Conservation (phyloP, 1,284 basidiomycete genomes). For the Marasmius oreades region DNA sequence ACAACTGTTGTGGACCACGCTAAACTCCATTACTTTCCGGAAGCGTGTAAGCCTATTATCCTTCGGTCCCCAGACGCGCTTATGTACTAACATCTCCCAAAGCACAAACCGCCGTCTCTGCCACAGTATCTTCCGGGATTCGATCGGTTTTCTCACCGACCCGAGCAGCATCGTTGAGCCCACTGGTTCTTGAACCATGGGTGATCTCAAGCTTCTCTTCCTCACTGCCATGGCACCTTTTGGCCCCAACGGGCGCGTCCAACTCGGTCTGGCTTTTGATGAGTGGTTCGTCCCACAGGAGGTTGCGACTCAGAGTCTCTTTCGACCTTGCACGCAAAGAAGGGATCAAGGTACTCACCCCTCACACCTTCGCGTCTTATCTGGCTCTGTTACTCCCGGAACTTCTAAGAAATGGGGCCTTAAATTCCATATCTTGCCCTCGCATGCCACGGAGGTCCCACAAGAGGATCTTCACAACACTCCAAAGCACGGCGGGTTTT, state of each 20-base stretch:
- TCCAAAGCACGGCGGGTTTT: conserved; percentile 4
- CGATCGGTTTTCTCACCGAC: conserved; percentile 11
- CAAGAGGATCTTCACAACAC: conserved; percentile 6
- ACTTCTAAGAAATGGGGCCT: conserved; percentile 2
- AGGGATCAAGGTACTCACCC: conserved; percentile 5
- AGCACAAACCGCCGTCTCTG: conserved; percentile 10
- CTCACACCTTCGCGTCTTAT: conserved; percentile 4
- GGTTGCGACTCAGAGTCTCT: neutral
- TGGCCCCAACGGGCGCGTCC: conserved; percentile 12
- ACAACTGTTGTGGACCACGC: conserved; percentile 17
- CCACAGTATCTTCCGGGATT: conserved; percentile 11
- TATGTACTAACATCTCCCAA: neutral
- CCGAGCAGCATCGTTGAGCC: conserved; percentile 6
- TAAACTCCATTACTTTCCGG: conserved; percentile 10
- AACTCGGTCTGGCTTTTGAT: conserved; percentile 13
- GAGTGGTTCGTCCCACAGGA: conserved; percentile 10
- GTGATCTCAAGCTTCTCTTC: conserved; percentile 1
- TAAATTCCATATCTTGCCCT: conserved; percentile 11
- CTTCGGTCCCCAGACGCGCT: neutral
- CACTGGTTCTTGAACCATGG: conserved; percentile 10
- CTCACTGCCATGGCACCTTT: conserved; percentile 13
- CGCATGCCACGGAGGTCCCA: conserved; percentile 8
- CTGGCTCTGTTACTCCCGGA: conserved; percentile 3
- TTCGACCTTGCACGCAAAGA: conserved; percentile 1
- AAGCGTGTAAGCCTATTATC: conserved; percentile 10